These are phyloP conservation scores for Neolentinus lepideus DNA, from an alignment of 1,284 basidiomycete genomes.

Conservation along the genomic window DNA sequence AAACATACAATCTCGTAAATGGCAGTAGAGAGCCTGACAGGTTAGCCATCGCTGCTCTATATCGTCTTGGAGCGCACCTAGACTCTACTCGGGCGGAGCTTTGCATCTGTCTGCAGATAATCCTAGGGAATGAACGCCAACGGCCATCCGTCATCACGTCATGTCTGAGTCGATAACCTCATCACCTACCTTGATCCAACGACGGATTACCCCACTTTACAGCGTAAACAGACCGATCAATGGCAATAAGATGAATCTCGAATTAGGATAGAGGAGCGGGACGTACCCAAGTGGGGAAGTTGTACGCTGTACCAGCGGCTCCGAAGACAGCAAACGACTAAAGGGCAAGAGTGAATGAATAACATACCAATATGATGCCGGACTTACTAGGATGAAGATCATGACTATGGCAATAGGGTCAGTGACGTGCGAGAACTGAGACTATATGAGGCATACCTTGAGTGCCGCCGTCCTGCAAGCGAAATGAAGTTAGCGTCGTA, in stretches of 20 bases:
- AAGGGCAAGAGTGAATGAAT: background rate
- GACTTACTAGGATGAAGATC: conserved; percentile 31
- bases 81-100: background rate
- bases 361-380: conserved; percentile 37
- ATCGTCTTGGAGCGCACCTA: too few species aligned
- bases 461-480: conserved; percentile 9
- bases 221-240: background rate
- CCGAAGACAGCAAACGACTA: conserved; percentile 58
- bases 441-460: conserved; percentile 5
- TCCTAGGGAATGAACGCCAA: background rate
- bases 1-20: too few species aligned
- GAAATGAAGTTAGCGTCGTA: background rate
- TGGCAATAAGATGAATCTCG: background rate
- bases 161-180: background rate
- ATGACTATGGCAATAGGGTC: conserved; percentile 5
- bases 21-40: too few species aligned
- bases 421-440: background rate
- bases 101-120: background rate
- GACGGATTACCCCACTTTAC: background rate
- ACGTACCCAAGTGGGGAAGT: conserved; percentile 37
- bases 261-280: too few species aligned
- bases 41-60: too few species aligned
- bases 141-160: background rate
- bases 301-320: conserved; percentile 37
- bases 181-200: background rate